Base-by-base conservation (phyloP, 2,329 filamentous ascomycete species). In the Exophiala calicioides region DNA sequence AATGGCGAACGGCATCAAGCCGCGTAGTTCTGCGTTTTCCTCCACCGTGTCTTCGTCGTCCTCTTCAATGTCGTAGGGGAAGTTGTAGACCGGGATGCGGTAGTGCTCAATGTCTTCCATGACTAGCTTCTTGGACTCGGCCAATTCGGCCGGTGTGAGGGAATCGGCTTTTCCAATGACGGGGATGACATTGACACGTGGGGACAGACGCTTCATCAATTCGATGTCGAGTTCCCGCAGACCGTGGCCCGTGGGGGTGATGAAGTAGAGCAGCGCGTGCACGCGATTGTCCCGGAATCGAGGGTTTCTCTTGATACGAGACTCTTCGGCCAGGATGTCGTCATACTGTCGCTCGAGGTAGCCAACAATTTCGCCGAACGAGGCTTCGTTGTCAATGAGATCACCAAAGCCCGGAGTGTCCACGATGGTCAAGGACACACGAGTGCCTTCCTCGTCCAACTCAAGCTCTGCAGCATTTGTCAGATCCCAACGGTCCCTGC, bases 81-180 rank as follows among this genome's bases (percentile, higher is more conserved):
- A 98, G 81, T 98, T 98, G 82, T 98, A 98, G 58, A 98, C 91
- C 35, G 93, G 93, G 62, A 98, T 98, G 67, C 93, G 87, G 78
- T 98, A 98, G 74, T 98, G 93, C 75, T 98, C 93, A 62, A 98
- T 98, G 68, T 98, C 93, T 78, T 98, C 93, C 93, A 98, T 98
- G 66, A 98, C 90, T 53, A 98, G 82, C 80, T 97, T 98, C 84
- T 98, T 98, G 60, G 91, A 97, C 74, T 98, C 93, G 59, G 93
- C 93, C 56, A 98, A 80, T 76, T 98, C 93, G 59, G 88, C 86
- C 29, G 93, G 93, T 46, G 93, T 98, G 55, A 98, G 85, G 16
- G 93, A 95, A 70, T 98, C 93, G 67, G 93, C 93, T 71, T 96
- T 95, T 66, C 93, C 93, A 68, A 98, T 96, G 62, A 98, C 93